A percentile compares a stretch with the other conserved stretches of the same genome.
Evolutionary conservation across 2,329 filamentous ascomycete genomes (phyloP).

Genomic region (Talaromyces sp.): DNA sequence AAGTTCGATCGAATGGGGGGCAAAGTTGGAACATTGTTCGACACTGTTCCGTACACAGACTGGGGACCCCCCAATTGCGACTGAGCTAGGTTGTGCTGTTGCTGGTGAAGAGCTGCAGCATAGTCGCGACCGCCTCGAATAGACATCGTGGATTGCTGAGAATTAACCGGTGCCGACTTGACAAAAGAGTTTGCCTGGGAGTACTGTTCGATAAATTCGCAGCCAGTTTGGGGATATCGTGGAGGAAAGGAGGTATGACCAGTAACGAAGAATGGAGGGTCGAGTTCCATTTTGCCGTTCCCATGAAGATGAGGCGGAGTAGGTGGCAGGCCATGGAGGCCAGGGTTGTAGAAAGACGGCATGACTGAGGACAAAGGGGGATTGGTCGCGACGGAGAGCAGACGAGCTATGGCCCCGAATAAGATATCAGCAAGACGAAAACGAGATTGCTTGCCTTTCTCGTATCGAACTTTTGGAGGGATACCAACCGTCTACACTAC

Average conservation of each 20-base stretch:
- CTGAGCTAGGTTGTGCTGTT: slow-evolving; percentile 23
- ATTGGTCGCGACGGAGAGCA: slow-evolving; percentile 36
- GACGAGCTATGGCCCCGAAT: slow-evolving; percentile 29
- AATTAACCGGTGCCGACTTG: slow-evolving; percentile 35
- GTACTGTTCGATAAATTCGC: slow-evolving; percentile 47
- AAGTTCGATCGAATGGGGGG: slow-evolving; percentile 42
- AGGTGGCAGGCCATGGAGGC: slow-evolving; percentile 41
- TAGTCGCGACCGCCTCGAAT: slow-evolving; percentile 36
- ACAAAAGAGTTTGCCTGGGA: slow-evolving; percentile 42
- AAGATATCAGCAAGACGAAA: slow-evolving; percentile 23
- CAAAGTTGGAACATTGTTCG: slow-evolving; percentile 32
- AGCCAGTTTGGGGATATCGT: slow-evolving; percentile 43
- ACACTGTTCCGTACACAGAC: slow-evolving; percentile 35
- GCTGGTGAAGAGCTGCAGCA: slow-evolving; percentile 20
- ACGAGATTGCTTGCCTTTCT: background rate
- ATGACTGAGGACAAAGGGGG: slow-evolving; percentile 28
- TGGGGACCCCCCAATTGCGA: slow-evolving; percentile 25
- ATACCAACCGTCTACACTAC: slow-evolving; percentile 44
- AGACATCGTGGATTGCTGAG: slow-evolving; percentile 29
- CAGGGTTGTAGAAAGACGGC: slow-evolving; percentile 43
- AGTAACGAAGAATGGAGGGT: slow-evolving; percentile 39
- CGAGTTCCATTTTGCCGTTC: slow-evolving; percentile 37
- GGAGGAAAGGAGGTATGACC: slow-evolving; percentile 40
- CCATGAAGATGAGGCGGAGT: slow-evolving; percentile 41
- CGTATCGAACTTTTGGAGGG: slow-evolving; percentile 7